Base-by-base conservation (phyloP, 1,284 basidiomycete species). In the Termitomyces sp. region DNA sequence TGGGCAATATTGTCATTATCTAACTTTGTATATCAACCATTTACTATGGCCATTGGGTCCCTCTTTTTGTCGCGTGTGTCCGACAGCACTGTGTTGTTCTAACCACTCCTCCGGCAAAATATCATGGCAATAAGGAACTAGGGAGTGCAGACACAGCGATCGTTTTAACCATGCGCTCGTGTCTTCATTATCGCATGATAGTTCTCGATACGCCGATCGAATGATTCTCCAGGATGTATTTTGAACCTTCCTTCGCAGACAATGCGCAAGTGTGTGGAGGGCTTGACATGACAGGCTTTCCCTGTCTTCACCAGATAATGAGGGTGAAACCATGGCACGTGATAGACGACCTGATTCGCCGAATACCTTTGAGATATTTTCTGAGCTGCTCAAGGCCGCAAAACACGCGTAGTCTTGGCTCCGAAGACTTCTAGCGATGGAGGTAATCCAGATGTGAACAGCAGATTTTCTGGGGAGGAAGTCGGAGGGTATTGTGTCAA, bases 151-250 rank as follows among this genome's bases (percentile, higher is more conserved):
- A 24, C 69, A 73, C 0, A 88, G 64, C 15, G 75, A 79, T 6
- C 72, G 72, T 17, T 67, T 65, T 33, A 88, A 67, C 86, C 86
- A 89, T 8, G 58, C 53, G 31, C 69, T 72, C 13, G 78, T 80
- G 6, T 63, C 62, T 49, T 68, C 67, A 13, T 70, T 61, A 0
- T 66, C 64, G 57, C 73, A 76, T 19, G 75, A 73, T 5, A 89
- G 59, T 63, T 89, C 87, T 41, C 82, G 75, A 65, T 89, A 90
- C 0, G 81, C 80, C 41, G 76, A 72, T 39, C 84, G 79, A 38
- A 90, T 61, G n/a, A 86, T 67, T 0, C 57, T 62, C 87, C 87
- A 89, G 2, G 79, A 69, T 19, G 70, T 75, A n/a, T 73, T 70
- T 38, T 82, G 75, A 9, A 73, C 73, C 65, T 79, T 82, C 5